Base-by-base conservation (phyloP, 129 eudicot species). In the Logfia minima region DNA sequence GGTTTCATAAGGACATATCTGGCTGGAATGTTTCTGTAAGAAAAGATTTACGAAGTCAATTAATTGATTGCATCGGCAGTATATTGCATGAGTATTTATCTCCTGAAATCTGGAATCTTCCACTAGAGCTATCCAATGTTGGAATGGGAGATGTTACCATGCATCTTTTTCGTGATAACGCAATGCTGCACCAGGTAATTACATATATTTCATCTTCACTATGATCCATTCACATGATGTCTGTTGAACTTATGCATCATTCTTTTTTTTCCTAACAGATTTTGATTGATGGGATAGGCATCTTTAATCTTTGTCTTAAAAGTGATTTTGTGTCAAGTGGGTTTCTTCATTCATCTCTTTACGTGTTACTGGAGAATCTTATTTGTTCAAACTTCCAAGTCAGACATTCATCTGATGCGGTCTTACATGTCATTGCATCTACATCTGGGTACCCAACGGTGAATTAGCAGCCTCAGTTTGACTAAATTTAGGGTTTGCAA, bases 91-190 rank as follows among this genome's bases (percentile, higher is more conserved):
- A 94, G 80, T 94, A 94, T 85, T 78, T 91, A 71, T 83, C 93
- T 8, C 84, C 91, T 81, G 98, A 94, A 87, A 35, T 94, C 62
- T 91, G 98, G 98, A 82, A 87, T 86, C 96, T 91, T 84, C 97
- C 98, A 19, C 76, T 87, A 75, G 88, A 82, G 23, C 87, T 77
- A 79, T 75, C 84, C 82, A 74, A 59, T 75, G 66, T 55, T 56
- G 90, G 83, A 70, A 85, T 60, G 71, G 96, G 84, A 70, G 88
- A 82, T 61, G 59, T 89, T 80, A 43, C 53, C 51, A 34, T 79
- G 76, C 96, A 94, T 78, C 86, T 89, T 79, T 84, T 91, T 75
- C 84, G 71, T 41, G 98, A 94, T 80, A 92, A 86, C 74, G 96
- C 87, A 32, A 87, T 91, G 93, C 87, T 94, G 79, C 96, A 91